phyloP scores from a whole-genome alignment of 1,139 yeast genomes.

The Spathaspora sp. region DNA sequence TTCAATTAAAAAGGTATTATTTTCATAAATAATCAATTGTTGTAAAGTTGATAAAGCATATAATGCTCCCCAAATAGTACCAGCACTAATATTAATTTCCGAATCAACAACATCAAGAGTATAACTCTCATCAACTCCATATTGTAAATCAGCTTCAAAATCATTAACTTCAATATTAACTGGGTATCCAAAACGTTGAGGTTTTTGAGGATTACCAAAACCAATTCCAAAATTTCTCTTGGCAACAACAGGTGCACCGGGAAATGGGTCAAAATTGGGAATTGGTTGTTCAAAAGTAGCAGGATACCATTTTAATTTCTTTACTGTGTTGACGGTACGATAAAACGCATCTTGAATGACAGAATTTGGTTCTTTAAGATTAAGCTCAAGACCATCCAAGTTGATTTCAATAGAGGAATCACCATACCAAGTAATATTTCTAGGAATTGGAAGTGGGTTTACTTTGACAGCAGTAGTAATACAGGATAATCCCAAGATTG shows the following conservation, averaged over 20 bases:
- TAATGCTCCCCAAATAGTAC: conserved; percentile 47
- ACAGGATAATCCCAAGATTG: neutral
- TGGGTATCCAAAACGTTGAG: neutral
- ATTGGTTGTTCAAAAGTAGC: conserved; percentile 23
- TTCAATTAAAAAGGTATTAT: conserved; percentile 27
- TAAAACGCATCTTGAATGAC: conserved; percentile 20
- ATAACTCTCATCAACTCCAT: conserved; percentile 45
- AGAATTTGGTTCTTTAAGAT: conserved; percentile 3
- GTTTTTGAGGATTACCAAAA: neutral
- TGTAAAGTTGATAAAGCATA: conserved; percentile 46
- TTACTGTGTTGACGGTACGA: conserved; percentile 17
- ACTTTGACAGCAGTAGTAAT: conserved; percentile 15
- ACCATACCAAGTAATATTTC: conserved; percentile 19
- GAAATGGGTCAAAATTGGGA: conserved; percentile 14
- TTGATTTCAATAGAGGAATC: conserved; percentile 9
- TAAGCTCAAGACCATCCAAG: conserved; percentile 5
- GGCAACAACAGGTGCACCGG: conserved; percentile 7
- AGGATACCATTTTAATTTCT: conserved; percentile 26
- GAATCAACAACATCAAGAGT: conserved; percentile 18
- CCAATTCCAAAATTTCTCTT: conserved; percentile 2
- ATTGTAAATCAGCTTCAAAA: conserved; percentile 30
- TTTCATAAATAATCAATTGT: conserved; percentile 36
- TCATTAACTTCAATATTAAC: conserved; percentile 21
- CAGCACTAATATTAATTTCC: conserved; percentile 27
- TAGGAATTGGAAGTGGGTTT: conserved; percentile 24